Evolutionary conservation across 2,329 filamentous ascomycete genomes (phyloP).

Genomic region (Talaromyces marneffei): DNA sequence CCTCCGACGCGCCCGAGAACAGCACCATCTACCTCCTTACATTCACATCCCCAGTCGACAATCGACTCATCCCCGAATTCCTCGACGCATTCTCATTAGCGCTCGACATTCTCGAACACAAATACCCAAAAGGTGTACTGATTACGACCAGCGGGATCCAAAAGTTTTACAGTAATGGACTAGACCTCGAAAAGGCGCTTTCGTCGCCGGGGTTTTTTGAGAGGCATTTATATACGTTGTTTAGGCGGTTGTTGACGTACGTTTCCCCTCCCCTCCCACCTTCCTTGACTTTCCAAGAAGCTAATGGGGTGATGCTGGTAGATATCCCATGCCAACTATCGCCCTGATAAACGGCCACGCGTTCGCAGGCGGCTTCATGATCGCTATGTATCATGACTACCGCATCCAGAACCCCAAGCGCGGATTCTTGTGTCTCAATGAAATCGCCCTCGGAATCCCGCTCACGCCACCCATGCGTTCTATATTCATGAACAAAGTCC

Average conservation of each 20-base stretch:
- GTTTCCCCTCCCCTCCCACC: constrained; percentile 5
- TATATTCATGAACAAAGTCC: constrained; percentile 67
- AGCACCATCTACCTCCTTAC: constrained; percentile 63
- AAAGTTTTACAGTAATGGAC: constrained; percentile 79
- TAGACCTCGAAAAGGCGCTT: constrained; percentile 67
- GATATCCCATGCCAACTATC: constrained; percentile 74
- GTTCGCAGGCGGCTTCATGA: constrained; percentile 77
- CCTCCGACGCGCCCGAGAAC: constrained; percentile 22
- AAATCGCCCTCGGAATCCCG: constrained; percentile 73
- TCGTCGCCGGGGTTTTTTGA: constrained; percentile 57
- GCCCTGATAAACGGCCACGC: constrained; percentile 75
- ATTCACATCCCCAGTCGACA: constrained; percentile 66
- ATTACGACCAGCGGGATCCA: constrained; percentile 67
- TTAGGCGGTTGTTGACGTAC: constrained; percentile 57
- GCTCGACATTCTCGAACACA: constrained; percentile 68
- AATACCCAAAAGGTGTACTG: constrained; percentile 64
- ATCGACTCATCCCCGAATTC: constrained; percentile 65
- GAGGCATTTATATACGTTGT: constrained; percentile 58
- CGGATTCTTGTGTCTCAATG: constrained; percentile 76
- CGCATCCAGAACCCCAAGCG: constrained; percentile 64
- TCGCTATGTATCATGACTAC: constrained; percentile 78
- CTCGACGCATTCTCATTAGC: constrained; percentile 62
- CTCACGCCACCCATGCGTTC: constrained; percentile 67
- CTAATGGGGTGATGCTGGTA: constrained; percentile 19
- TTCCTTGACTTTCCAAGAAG: neutral